phyloP scores from a whole-genome alignment of 2,329 filamentous ascomycete genomes.

The Aureobasidium namibiae region DNA sequence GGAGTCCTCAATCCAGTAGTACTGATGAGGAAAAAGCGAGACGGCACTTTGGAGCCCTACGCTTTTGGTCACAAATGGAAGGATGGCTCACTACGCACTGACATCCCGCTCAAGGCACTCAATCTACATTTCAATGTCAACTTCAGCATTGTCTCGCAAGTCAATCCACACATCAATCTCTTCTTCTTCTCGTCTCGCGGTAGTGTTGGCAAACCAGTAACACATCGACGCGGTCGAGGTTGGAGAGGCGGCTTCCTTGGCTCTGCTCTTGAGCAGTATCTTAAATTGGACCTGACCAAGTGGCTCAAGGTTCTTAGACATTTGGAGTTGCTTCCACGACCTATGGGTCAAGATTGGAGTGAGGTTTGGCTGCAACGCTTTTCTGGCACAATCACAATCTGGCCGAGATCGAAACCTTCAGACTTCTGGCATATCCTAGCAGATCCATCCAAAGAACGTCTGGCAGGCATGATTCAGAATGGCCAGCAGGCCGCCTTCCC shows the following conservation, averaged over 20 bases:
- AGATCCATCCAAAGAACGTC: constrained; percentile 65
- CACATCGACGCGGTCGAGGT: constrained; percentile 82
- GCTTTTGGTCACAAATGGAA: constrained; percentile 99
- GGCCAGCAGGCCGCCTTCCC: constrained; percentile 86
- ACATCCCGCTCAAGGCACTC: constrained; percentile 87
- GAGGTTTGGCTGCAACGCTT: constrained; percentile 95
- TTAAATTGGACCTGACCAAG: constrained; percentile 94
- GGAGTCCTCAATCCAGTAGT: constrained; percentile 94
- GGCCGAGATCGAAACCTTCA: constrained; percentile 70
- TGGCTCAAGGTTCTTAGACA: constrained; percentile 94
- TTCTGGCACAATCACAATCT: constrained; percentile 89
- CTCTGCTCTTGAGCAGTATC: constrained; percentile 83
- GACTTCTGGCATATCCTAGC: constrained; percentile 83
- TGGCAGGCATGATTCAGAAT: constrained; percentile 83
- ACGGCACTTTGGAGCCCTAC: constrained; percentile 75
- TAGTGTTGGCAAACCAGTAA: constrained; percentile 85
- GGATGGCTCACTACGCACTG: constrained; percentile 85
- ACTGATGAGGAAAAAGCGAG: constrained; percentile 73
- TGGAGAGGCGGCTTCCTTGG: constrained; percentile 96
- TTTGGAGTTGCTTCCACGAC: constrained; percentile 81
- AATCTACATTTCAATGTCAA: constrained; percentile 98
- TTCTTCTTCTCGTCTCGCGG: constrained; percentile 98
- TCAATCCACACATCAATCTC: constrained; percentile 95
- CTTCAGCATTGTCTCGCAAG: constrained; percentile 80
- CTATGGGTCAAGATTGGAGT: constrained; percentile 91